A percentile compares a stretch with the other conserved stretches of the same genome.
phyloP scores from a whole-genome alignment of 192 early-diverging fungal genomes.

The Coemansia asiatica region DNA sequence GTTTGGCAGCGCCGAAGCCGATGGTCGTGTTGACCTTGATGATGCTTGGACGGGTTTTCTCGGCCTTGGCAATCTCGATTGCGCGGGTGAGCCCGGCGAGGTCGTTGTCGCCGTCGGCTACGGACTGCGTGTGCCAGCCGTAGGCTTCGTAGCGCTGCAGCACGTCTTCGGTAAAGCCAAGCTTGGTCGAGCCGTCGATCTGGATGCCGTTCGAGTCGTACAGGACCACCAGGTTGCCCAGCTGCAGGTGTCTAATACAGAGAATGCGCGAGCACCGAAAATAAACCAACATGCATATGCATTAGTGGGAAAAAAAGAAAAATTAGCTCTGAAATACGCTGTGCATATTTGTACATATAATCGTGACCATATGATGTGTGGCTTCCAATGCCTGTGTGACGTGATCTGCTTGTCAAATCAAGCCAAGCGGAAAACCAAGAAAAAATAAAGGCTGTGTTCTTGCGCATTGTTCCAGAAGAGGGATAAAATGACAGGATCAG shows the following conservation, averaged over 20 bases:
- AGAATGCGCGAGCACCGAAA: too few species aligned
- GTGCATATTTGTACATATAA: too few species aligned
- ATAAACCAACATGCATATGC: too few species aligned
- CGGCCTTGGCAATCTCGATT: slow-evolving; percentile 78
- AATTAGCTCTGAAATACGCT: too few species aligned
- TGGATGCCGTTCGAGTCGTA: slow-evolving; percentile 98
- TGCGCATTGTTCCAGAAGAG: too few species aligned
- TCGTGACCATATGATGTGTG: too few species aligned
- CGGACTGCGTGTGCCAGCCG: slow-evolving; percentile 83
- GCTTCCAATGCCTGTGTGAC: too few species aligned
- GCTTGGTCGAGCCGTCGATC: slow-evolving; percentile 83
- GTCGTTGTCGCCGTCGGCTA: slow-evolving; percentile 83
- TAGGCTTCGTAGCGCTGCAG: slow-evolving; percentile 85
- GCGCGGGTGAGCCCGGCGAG: slow-evolving; percentile 69
- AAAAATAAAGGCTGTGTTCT: too few species aligned
- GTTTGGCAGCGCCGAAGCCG: slow-evolving; percentile 84
- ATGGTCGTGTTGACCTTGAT: slow-evolving; percentile 92
- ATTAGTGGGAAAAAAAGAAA: too few species aligned
- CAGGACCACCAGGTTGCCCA: slow-evolving; percentile 91
- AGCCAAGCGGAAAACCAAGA: too few species aligned
- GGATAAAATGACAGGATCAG: too few species aligned
- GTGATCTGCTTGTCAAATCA: too few species aligned
- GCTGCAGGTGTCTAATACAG: slow-evolving; percentile 66
- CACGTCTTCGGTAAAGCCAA: slow-evolving; percentile 93
- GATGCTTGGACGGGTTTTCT: slow-evolving; percentile 78